These are phyloP conservation scores for Hibiscus trionum DNA, from an alignment of 345 rosid species.

Conservation along the genomic window DNA sequence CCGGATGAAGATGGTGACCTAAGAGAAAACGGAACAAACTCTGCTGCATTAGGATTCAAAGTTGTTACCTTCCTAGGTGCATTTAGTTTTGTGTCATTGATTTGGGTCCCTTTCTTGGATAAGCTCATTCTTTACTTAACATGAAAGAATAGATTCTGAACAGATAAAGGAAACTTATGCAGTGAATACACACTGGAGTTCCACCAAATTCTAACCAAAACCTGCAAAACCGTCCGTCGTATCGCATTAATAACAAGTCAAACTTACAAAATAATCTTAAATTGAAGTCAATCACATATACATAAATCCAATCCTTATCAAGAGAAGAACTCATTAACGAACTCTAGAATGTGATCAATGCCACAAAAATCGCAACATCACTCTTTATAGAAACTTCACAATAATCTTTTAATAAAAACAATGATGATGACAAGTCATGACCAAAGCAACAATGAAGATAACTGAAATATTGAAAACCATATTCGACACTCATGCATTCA, in stretches of 20 bases:
- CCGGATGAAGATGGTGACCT: no score
- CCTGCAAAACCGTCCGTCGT: constrained; percentile 39
- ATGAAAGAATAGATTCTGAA: constrained; percentile 17
- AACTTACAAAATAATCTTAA: constrained; percentile 7
- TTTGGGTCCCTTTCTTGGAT: no score
- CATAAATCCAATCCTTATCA: constrained; percentile 12
- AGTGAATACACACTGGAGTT: constrained; percentile 3
- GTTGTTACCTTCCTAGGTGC: no score
- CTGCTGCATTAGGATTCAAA: no score
- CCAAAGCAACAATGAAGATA: neutral
- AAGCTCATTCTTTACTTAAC: no score
- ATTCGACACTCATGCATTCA: neutral
- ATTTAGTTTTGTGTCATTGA: no score
- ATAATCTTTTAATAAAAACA: neutral
- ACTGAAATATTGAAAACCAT: neutral
- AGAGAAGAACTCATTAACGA: constrained; percentile 14
- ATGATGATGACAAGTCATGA: neutral
- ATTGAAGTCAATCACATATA: constrained; percentile 4
- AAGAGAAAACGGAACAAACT: no score
- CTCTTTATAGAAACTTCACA: neutral
- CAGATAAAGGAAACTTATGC: constrained; percentile 11
- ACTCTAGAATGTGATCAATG: neutral
- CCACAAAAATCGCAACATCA: neutral
- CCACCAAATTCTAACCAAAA: constrained; percentile 38
- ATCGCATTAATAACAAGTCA: constrained; percentile 7